Conservation (phyloP, 257 asterid species). For the Solanum chmielewskii region DNA sequence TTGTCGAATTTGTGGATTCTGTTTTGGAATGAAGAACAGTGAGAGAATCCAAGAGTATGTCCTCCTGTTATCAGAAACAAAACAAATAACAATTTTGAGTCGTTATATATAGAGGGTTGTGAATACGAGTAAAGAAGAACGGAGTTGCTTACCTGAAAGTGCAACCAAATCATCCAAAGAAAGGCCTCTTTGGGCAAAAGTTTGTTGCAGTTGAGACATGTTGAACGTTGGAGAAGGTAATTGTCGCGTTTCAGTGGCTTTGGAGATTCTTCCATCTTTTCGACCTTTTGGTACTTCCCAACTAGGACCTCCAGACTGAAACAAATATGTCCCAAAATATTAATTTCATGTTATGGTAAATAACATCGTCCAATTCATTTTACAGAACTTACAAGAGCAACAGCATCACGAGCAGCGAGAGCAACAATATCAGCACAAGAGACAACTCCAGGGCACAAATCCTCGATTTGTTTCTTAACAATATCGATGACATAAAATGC, state of each 20-base stretch:
- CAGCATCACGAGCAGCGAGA: conserved; percentile 75
- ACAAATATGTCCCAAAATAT: neutral
- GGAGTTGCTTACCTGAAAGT: conserved; percentile 42
- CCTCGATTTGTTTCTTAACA: conserved; percentile 55
- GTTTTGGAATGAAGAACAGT: conserved; percentile 79
- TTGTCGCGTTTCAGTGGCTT: conserved; percentile 43
- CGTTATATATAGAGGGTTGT: neutral
- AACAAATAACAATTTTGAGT: neutral
- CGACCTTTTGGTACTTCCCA: conserved; percentile 83
- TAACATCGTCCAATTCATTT: neutral
- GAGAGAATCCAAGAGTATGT: conserved; percentile 84
- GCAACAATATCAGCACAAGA: conserved; percentile 86
- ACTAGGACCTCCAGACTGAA: conserved; percentile 51
- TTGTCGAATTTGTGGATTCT: conserved; percentile 66
- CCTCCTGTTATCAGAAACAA: conserved; percentile 43
- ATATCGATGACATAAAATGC: conserved; percentile 69
- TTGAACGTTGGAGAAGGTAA: conserved; percentile 73
- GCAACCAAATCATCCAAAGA: conserved; percentile 57
- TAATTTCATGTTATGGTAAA: neutral
- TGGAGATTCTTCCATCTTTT: conserved; percentile 69
- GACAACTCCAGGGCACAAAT: conserved; percentile 65
- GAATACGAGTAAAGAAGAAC: neutral
- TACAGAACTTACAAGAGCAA: conserved; percentile 47
- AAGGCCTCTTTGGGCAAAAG: conserved; percentile 79
- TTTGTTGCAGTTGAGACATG: conserved; percentile 56